Evolutionary conservation across 305 asterid species (phyloP).

Genomic region (Rubia balearica): DNA sequence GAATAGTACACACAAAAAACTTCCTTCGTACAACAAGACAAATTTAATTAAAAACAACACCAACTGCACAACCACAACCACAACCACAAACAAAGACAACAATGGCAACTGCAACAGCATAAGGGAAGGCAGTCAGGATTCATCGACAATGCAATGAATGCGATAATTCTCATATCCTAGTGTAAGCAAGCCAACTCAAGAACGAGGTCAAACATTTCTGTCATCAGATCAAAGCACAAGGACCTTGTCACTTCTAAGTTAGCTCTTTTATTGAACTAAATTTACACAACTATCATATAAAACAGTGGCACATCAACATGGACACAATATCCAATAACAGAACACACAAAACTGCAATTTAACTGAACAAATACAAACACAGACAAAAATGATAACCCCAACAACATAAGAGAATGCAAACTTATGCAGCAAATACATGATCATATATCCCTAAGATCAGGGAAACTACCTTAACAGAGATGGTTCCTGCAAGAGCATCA

Average conservation of each 20-base stretch:
- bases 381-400: too few species aligned
- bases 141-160: neutral
- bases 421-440: neutral
- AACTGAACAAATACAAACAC: neutral
- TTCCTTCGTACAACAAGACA: too few species aligned
- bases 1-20: neutral
- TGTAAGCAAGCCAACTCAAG: slow-evolving; percentile 3
- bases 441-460: neutral
- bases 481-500: slow-evolving; percentile 94
- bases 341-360: neutral
- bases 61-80: neutral
- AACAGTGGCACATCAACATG: neutral
- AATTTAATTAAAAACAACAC: neutral
- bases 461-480: slow-evolving; percentile 66
- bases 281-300: neutral
- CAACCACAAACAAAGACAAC: neutral
- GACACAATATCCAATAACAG: neutral
- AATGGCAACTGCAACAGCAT: neutral
- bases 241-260: neutral
- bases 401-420: neutral
- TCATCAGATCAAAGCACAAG: neutral
- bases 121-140: neutral
- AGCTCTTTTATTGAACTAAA: neutral
- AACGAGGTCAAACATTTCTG: neutral
- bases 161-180: neutral